Percentiles rank a stretch among this genome's conserved stretches.
Evolutionary conservation across 257 asterid species (phyloP).

Genomic region (Solanum gracilifrons): DNA sequence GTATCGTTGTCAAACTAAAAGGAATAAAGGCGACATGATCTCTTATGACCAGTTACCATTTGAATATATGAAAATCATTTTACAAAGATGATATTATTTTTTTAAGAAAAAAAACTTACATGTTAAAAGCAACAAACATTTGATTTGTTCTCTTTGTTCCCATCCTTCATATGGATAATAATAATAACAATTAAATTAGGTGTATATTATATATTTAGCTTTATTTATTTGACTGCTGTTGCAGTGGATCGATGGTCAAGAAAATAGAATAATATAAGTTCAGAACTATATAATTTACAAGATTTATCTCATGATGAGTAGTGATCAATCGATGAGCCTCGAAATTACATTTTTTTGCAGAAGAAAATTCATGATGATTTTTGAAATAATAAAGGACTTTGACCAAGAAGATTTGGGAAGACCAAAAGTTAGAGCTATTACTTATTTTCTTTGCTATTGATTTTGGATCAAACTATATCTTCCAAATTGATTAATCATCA

Average conservation of each 20-base stretch:
- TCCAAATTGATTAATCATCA: not conserved
- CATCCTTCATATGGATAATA: not conserved
- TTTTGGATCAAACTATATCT: not conserved
- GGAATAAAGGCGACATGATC: not conserved
- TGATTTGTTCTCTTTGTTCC: not conserved
- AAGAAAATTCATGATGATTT: not conserved
- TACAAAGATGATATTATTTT: not conserved
- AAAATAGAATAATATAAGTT: not conserved
- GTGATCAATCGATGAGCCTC: not conserved
- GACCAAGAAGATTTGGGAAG: not conserved
- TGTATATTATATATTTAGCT: not conserved
- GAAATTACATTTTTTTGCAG: not conserved
- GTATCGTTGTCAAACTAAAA: not conserved
- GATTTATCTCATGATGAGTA: not conserved
- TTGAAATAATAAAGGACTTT: not conserved
- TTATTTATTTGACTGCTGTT: not conserved
- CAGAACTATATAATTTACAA: not conserved
- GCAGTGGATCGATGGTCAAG: not conserved
- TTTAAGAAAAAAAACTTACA: not conserved
- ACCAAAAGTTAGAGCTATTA: not conserved
- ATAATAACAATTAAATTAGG: not conserved
- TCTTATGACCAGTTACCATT: not conserved
- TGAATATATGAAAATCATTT: not conserved
- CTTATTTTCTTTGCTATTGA: not conserved
- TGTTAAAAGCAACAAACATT: not conserved